These are phyloP conservation scores for Phenoliferia sp. DNA, from an alignment of 1,284 basidiomycete genomes.

Conservation along the genomic window DNA sequence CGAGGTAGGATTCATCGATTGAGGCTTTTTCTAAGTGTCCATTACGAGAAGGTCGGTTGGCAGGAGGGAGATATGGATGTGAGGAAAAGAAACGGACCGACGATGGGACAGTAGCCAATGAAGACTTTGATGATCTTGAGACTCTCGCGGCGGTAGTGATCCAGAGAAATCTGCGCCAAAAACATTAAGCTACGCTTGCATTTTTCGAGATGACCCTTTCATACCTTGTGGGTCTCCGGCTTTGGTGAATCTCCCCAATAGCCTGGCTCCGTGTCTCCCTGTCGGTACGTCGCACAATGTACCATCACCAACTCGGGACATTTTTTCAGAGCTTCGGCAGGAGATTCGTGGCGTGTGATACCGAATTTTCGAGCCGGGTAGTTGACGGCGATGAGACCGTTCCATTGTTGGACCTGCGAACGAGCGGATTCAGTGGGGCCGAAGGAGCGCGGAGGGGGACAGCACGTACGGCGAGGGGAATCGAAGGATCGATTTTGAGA, in stretches of 20 bases:
- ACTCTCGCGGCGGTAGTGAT: slow-evolving; percentile 87
- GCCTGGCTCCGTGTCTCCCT: slow-evolving; percentile 78
- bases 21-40: slow-evolving; percentile 51
- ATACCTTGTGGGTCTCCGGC: slow-evolving; percentile 86
- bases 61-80: background rate
- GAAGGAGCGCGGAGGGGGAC: too few species aligned
- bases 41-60: background rate
- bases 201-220: slow-evolving; percentile 31
- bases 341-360: slow-evolving; percentile 59
- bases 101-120: slow-evolving; percentile 52
- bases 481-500: slow-evolving; percentile 43
- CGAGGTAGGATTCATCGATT: slow-evolving; percentile 74
- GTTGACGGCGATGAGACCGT: slow-evolving; percentile 82
- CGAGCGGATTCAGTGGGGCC: too few species aligned
- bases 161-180: slow-evolving; percentile 71
- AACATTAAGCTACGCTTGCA: slow-evolving; percentile 7
- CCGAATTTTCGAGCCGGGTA: slow-evolving; percentile 88
- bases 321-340: slow-evolving; percentile 49
- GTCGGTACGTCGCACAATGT: slow-evolving; percentile 91
- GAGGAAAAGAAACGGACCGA: slow-evolving; percentile 23
- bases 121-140: slow-evolving; percentile 83
- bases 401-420: slow-evolving; percentile 74
- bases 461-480: slow-evolving; percentile 84
- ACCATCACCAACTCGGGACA: slow-evolving; percentile 81
- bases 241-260: slow-evolving; percentile 79